These are phyloP conservation scores for Sparassis latifolia DNA, from an alignment of 1,284 basidiomycete genomes.

Conservation along the genomic window DNA sequence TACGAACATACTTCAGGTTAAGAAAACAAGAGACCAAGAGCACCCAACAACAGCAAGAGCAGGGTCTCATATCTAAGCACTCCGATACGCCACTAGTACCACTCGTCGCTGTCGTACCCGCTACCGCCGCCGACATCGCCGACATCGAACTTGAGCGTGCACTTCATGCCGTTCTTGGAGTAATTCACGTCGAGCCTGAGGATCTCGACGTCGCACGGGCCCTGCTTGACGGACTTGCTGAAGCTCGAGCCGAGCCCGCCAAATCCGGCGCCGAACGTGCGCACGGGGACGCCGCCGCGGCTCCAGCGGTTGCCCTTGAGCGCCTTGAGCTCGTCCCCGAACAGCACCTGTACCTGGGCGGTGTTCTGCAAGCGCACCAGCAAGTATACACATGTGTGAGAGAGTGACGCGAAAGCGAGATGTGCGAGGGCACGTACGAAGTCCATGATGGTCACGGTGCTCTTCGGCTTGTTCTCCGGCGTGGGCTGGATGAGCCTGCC, in stretches of 20 bases:
- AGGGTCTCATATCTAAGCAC: too few relatives aligned
- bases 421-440: conserved; percentile 14
- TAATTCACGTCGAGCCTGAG: conserved; percentile 30
- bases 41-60: too few relatives aligned
- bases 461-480: too few relatives aligned
- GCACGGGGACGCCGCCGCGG: too few relatives aligned
- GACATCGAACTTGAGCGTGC: conserved; percentile 35
- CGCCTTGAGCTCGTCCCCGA: too few relatives aligned
- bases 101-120: too few relatives aligned
- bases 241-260: conserved; percentile 23
- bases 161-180: conserved; percentile 36
- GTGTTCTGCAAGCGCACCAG: too few relatives aligned
- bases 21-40: too few relatives aligned
- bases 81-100: too few relatives aligned
- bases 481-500: conserved; percentile 9
- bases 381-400: conserved; percentile 14
- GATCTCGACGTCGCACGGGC: conserved; percentile 19
- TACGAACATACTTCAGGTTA: too few relatives aligned
- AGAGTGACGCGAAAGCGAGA: conserved; percentile 12
- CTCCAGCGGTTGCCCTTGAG: too few relatives aligned
- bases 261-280: background rate
- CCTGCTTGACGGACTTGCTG: conserved; percentile 30
- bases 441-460: conserved; percentile 4
- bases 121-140: conserved; percentile 17
- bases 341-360: too few relatives aligned